phyloP scores from a whole-genome alignment of 2,329 filamentous ascomycete species.

The Paraphaeosphaeria sporulosa region DNA sequence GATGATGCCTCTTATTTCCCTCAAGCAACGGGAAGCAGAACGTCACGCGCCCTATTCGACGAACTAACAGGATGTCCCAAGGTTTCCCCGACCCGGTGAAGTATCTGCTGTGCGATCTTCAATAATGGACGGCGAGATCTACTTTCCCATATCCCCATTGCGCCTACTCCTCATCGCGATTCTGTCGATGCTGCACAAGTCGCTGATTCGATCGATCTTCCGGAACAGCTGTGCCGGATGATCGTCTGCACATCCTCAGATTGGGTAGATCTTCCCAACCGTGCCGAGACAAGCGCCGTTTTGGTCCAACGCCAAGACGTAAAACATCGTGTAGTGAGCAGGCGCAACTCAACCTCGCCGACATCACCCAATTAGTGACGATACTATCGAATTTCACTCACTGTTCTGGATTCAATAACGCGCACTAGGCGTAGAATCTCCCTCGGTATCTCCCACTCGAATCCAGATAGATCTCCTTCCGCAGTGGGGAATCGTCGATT shows the following conservation, averaged over 20 bases:
- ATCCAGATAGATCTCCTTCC: not conserved
- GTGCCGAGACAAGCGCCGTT: slow-evolving; percentile 27
- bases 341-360: slow-evolving; percentile 38
- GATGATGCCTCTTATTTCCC: slow-evolving; percentile 28
- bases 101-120: slow-evolving; percentile 12
- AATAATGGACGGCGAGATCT: not conserved
- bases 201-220: slow-evolving; percentile 5
- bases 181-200: not conserved
- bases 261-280: slow-evolving; percentile 10
- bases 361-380: slow-evolving; percentile 26
- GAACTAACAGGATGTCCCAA: slow-evolving; percentile 26
- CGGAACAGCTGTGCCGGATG: slow-evolving; percentile 18
- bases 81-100: slow-evolving; percentile 17
- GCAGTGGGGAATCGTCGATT: not conserved
- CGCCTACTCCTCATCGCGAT: slow-evolving; percentile 1
- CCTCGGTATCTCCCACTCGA: not conserved
- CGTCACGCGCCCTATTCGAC: slow-evolving; percentile 18
- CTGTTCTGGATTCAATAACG: slow-evolving; percentile 11
- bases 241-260: slow-evolving; percentile 18
- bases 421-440: slow-evolving; percentile 20
- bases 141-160: not conserved
- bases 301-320: slow-evolving; percentile 29
- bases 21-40: slow-evolving; percentile 27
- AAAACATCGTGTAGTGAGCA: slow-evolving; percentile 21
- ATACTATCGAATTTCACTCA: slow-evolving; percentile 24